Evolutionary conservation across 495 filamentous ascomycete genomes (phyloP), one percentile per base, ranked within the genome.

Genomic region (Neurospora sp.): DNA sequence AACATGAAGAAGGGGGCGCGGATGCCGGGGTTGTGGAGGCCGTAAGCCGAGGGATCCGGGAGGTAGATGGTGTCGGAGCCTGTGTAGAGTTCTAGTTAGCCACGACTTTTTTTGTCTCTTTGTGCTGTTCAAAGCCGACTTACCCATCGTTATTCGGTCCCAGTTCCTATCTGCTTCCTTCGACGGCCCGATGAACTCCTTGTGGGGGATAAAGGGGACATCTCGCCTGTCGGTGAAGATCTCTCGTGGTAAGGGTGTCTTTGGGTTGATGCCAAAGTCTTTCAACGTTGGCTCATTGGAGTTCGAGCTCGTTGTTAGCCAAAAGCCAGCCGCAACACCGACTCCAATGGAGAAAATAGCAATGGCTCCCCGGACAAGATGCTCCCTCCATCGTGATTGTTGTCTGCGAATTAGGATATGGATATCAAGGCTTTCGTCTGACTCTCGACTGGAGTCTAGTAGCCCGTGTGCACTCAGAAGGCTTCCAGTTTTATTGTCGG

Each of bases 1-100:
- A 72, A 72, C 8, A 49, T 72, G 35, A 72, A 72, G 35, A 72
- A 72, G 44, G 71, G 44, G 71, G 71, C 71, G 31, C 27, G 71
- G 71, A 72, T 72, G 27, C 71, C 71, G 3, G 71, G 23, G 14
- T 62, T 44, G 5, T 54, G 38, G 16, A 54, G 35, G 44, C 44
- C 44, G 44, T 62, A 72, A 4, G 4, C 18, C 10, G 44, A 38
- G 0, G 71, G 71, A 18, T 72, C 14, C 12, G 2, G 27, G 71
- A 72, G 5, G 14, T 60, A 72, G 35, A 72, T 62, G 23, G 71
- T 38, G 42, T 72, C 71, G 12, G 71, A 72, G 44, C 44, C 44
- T 72, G 35, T 60, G 49, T 3, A 14, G 4, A 54, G 6, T 54
- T 23, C 10, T 12, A 2, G 46, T 54, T 1, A 54, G 46, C 4